Conservation (phyloP, 1,284 basidiomycete genomes). For the Xerocomus nothofagi region DNA sequence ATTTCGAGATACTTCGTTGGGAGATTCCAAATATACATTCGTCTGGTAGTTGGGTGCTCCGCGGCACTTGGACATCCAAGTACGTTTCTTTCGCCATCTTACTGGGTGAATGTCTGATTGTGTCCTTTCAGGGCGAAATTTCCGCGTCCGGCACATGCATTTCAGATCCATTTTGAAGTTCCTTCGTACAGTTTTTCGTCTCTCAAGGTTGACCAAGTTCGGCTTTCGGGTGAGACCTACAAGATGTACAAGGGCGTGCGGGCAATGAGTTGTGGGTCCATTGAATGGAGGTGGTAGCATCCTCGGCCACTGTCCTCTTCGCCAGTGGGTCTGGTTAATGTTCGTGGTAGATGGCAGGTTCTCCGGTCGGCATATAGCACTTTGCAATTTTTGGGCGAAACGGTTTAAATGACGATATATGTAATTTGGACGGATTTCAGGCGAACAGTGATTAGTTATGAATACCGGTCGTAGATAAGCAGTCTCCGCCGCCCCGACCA, state of each 20-base stretch:
- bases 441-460: constrained; percentile 27
- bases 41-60: constrained; percentile 69
- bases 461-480: constrained; percentile 10
- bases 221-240: constrained; percentile 77
- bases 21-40: constrained; percentile 69
- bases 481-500: constrained; percentile 1
- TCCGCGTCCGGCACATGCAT: constrained; percentile 64
- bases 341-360: background rate
- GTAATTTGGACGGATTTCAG: constrained; percentile 11
- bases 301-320: background rate
- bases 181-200: constrained; percentile 76
- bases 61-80: constrained; percentile 75
- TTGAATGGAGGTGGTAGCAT: constrained; percentile 75
- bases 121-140: constrained; percentile 32
- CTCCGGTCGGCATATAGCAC: background rate
- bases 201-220: constrained; percentile 83
- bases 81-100: constrained; percentile 35
- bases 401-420: constrained; percentile 11
- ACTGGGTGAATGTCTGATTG: background rate
- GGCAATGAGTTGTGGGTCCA: constrained; percentile 55
- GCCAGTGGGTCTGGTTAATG: background rate
- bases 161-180: constrained; percentile 73
- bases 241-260: constrained; percentile 85
- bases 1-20: constrained; percentile 67
- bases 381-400: background rate